Evolutionary conservation across 306 rosid genomes (phyloP), one percentile per base, ranked within the genome.

Genomic region (Lathyrus tuberosus): DNA sequence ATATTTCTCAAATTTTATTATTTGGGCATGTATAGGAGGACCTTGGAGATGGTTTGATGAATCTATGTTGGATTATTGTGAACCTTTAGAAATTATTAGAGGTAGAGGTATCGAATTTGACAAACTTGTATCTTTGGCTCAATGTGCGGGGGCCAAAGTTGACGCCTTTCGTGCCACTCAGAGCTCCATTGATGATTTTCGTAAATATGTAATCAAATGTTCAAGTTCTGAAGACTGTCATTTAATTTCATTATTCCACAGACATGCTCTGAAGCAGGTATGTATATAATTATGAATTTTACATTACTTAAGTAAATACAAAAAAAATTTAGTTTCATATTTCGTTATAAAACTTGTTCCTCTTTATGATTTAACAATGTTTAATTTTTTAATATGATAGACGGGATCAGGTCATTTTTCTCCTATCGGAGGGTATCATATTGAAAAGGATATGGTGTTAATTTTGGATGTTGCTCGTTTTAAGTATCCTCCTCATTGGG

Each of bases 11-110:
- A n/a, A n/a, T n/a, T 61, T 66, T 52, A 30, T 26, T 31, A 24
- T 63, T 48, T 12, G 60, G 64, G 33, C 80, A 16, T 64, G 10
- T 48, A 22, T 65, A 93, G 97, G 31, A 28, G 31, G 98, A 31
- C 96, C 98, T 70, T 90, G 98, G 98, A 93, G 97, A 81, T 93
- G 98, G 98, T 90, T 88, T 73, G 98, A 93, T 82, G 98, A 93
- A 63, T 85, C 98, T 43, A 93, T 93, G 98, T 58, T 93, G 73
- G 98, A 93, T 71, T 90, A 96, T 43, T 93, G 98, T 58, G 98
- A 93, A 46, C 87, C 98, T 57, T 75, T 93, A 71, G 97, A 93
- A 65, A 84, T 62, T 48, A 91, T 93, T 66, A 93, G 83, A 80
- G 85, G 84, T 28, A 80, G 79, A 72, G 98, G 98, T 69, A 90